Base-by-base conservation (phyloP, 148 eudicot genomes). In the Cornus kousa region DNA sequence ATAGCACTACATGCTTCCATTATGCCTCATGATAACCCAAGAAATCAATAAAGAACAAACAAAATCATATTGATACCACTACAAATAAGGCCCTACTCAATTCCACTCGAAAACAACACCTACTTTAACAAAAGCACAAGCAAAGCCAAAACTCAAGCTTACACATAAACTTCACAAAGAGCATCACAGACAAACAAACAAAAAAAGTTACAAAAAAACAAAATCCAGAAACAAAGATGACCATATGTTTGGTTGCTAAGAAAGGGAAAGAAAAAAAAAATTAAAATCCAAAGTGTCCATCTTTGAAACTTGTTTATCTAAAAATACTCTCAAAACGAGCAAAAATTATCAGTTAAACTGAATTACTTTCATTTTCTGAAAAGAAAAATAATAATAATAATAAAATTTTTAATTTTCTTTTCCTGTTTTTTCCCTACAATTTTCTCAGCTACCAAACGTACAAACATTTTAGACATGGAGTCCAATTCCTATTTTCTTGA, bases 1-100 rank as follows among this genome's bases (percentile, higher is more conserved):
- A 24, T 53, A 68, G 83, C 37, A 73, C 72, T 72, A 73, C 71
- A 78, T 43, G 22, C 75, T 79, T 68, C 78, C 82, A 85, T 79
- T 24, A 75, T 76, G 32, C 66, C 78, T 64, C 76, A 62, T 75
- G 60, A 81, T 72, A 43, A 68, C 33, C 48, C 23, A 59, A 43
- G 22, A 64, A 59, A 69, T 73, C 53, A n/a, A 53, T 28, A 77
- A 79, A 76, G 76, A 59, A 76, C 76, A 78, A 76, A 79, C 83
- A 79, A 82, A 73, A 82, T 79, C 48, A 82, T 82, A 76, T 31
- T 60, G 53, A 43, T 39, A 39, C 80, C 85, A 82, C 78, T 79
- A 79, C 5, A 70, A 50, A 73, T 72, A 82, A 80, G 64, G 40
- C 46, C 1, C 75, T 46, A 60, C 66, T 67, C 53, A 33, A 69